Conservation (phyloP, 1,284 basidiomycete genomes). For the Ceratobasidium theobromae region DNA sequence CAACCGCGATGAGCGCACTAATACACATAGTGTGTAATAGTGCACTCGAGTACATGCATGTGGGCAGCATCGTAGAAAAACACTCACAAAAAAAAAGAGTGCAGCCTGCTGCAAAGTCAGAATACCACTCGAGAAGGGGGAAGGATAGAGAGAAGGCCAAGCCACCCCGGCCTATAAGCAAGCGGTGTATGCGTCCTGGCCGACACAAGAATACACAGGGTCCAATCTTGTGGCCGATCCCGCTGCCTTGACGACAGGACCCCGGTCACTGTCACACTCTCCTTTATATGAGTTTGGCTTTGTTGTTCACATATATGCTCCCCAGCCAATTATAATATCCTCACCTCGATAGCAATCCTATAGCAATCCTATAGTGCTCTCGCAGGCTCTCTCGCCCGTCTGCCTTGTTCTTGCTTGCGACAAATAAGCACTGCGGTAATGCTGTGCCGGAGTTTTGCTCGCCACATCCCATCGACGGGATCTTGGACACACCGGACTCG, state of each 20-base stretch:
- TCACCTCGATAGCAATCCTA: no score
- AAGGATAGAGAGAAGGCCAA: conserved; percentile 4
- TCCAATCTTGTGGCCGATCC: conserved; percentile 2
- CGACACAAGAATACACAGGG: conserved; percentile 26
- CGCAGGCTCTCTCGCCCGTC: no score
- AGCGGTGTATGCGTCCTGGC: conserved; percentile 3
- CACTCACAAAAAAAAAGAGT: conserved; percentile 27
- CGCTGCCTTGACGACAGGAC: conserved; percentile 16
- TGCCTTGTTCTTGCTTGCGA: no score
- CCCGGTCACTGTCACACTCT: conserved; percentile 10
- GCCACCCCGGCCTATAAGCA: conserved; percentile 15
- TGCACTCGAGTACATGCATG: not conserved
- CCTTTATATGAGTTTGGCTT: conserved; percentile 10
- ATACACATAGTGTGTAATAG: not conserved
- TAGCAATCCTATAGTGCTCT: no score
- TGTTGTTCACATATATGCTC: not conserved
- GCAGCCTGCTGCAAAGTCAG: conserved; percentile 24
- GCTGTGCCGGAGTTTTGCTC: no score
- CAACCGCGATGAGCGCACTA: no score
- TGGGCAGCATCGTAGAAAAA: not conserved
- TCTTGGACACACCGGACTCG: no score
- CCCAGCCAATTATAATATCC: not conserved
- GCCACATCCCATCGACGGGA: no score
- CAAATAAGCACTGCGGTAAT: no score
- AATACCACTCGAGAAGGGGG: not conserved